phyloP scores from a whole-genome alignment of 345 rosid genomes.

The Camelina sativa region DNA sequence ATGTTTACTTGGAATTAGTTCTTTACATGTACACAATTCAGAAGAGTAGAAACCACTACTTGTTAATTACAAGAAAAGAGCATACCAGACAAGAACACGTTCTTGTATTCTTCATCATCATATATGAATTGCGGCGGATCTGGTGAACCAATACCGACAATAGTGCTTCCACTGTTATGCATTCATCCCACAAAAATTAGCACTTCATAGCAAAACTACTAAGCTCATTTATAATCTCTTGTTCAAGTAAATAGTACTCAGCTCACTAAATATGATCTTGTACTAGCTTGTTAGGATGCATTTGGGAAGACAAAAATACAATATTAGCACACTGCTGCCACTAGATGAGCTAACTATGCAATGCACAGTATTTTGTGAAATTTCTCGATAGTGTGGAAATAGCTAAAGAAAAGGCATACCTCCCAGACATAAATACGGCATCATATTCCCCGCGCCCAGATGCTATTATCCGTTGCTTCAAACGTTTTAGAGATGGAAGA shows the following conservation, averaged over 20 bases:
- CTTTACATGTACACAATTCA: conserved; percentile 5
- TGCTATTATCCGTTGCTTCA: conserved; percentile 76
- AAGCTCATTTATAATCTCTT: conserved; percentile 2
- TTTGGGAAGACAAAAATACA: neutral
- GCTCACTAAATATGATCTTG: neutral
- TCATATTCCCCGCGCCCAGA: conserved; percentile 86
- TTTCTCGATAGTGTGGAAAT: neutral
- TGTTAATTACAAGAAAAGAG: conserved; percentile 5
- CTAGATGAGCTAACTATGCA: conserved; percentile 3
- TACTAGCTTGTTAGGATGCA: conserved; percentile 2
- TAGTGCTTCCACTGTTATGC: conserved; percentile 85
- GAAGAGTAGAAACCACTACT: neutral
- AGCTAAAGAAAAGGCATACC: conserved; percentile 53
- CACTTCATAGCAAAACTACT: neutral
- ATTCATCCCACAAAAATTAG: conserved; percentile 13
- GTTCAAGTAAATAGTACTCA: conserved; percentile 4
- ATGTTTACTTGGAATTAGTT: conserved; percentile 7
- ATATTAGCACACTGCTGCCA: neutral
- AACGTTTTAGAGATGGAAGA: conserved; percentile 83
- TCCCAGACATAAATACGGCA: conserved; percentile 97
- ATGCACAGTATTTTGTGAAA: neutral
- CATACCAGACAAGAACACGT: conserved; percentile 86
- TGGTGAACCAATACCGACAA: conserved; percentile 91
- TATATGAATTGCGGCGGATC: conserved; percentile 91
- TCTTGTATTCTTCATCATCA: conserved; percentile 75